Conservation (phyloP, 352 stramenopile species). For the Elongisporangium undulatum region DNA sequence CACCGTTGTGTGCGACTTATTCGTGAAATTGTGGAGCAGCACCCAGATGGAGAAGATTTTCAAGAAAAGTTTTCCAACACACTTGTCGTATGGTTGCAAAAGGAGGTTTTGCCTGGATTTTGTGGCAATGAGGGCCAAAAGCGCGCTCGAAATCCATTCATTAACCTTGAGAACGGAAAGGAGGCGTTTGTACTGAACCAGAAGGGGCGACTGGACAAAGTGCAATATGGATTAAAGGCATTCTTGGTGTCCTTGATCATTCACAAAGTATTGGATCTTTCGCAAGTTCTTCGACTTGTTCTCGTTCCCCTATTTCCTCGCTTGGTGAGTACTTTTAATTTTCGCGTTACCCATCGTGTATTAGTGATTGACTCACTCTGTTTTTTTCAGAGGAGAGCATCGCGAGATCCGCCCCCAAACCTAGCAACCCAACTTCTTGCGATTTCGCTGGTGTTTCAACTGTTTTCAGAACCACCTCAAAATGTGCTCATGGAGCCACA, state of each 20-base stretch:
- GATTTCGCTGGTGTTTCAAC: conserved; percentile 81
- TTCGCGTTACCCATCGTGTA: too few species aligned
- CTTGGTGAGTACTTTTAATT: conserved; percentile 24
- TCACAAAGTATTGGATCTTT: conserved; percentile 83
- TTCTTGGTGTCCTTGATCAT: conserved; percentile 80
- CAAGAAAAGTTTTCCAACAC: conserved; percentile 84
- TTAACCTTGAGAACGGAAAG: conserved; percentile 76
- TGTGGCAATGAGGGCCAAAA: conserved; percentile 73
- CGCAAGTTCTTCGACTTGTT: conserved; percentile 80
- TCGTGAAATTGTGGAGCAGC: conserved; percentile 78
- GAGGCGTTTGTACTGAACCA: conserved; percentile 81
- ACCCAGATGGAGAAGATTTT: conserved; percentile 81
- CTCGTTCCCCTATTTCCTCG: conserved; percentile 79
- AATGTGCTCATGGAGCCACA: conserved; percentile 74
- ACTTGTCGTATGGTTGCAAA: conserved; percentile 80
- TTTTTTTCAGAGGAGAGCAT: conserved; percentile 48
- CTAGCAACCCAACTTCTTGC: conserved; percentile 76
- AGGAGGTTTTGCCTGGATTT: conserved; percentile 81
- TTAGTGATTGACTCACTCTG: conserved; percentile 1
- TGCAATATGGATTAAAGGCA: conserved; percentile 84
- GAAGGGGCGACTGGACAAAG: conserved; percentile 74
- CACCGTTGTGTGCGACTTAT: conserved; percentile 83
- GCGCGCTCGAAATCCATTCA: conserved; percentile 77
- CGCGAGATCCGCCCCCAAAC: conserved; percentile 69
- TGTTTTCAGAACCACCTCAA: conserved; percentile 81